Base-by-base conservation (phyloP, 768 basidiomycete species). In the Tulasnella sp. region DNA sequence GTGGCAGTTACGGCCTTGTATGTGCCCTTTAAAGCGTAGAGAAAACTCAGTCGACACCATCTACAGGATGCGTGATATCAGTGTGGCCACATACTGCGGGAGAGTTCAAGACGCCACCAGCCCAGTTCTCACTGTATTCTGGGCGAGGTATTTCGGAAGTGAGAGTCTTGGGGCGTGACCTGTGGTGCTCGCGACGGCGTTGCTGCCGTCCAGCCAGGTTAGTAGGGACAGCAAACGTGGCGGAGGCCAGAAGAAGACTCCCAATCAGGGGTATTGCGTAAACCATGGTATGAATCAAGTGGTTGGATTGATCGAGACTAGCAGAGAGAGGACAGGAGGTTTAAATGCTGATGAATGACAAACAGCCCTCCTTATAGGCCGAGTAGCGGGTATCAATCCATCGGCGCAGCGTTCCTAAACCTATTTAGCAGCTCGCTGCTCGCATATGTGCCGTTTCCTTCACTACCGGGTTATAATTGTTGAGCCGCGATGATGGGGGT, bases 1-100 rank as follows among this genome's bases (percentile, higher is more conserved):
- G 71, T 73, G 11, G 66, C 71, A 11, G 71, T 72, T 17, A 72
- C 70, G 27, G 68, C 65, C 65, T 68, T 69, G 70, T 63, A 72
- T 21, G 70, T 72, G 50, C 63, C 64, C 69, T 71, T 5, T 38
- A 15, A 5, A 5, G 15, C 15, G 7, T n/a, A n/a, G n/a, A n/a
- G n/a, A n/a, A n/a, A n/a, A n/a, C n/a, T n/a, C n/a, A n/a, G n/a
- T n/a, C n/a, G n/a, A n/a, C 0, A 27, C 3, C 24, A 24, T 17
- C 19, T 11, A 17, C 17, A 12, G 12, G 4, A 25, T n/a, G n/a
- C n/a, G n/a, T n/a, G 49, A 1, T 22, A 43, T 19, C 1, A 42
- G 5, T n/a, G n/a, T 7, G 59, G n/a, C n/a, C n/a, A n/a, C 65
- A 38, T 25, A 70, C 69, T 4, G 63, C 51, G 52, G 65, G 46